Base-by-base conservation (phyloP, 225 moss, liverwort and hornwort genomes). In the Rhytidiadelphus loreus region DNA sequence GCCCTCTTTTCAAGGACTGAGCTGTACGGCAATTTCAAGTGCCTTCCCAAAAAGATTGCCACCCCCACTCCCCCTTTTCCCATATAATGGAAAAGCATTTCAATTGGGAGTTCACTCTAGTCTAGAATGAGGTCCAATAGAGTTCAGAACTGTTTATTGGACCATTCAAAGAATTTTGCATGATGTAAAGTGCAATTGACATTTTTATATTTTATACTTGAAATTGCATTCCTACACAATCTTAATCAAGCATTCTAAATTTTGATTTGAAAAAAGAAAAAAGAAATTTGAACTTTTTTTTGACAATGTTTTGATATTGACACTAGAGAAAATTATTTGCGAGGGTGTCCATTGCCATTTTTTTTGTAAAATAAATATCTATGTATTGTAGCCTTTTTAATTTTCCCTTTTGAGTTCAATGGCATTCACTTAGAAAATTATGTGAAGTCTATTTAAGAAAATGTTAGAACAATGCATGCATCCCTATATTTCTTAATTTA, bases 321-420 rank as follows among this genome's bases (percentile, higher is more conserved):
- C 6, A 53, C 14, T 35, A 14, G 22, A 50, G 2, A 52, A 28
- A 76, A 50, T 76, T 13, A 33, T 22, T 76, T 50, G 4, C 52
- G 0, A 4, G 2, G 4, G 20, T 50, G 3, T 7, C 21, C 1
- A 23, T 13, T 14, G 8, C 2, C 14, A 53, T 22, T 1, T 74
- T 48, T 48, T n/a, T n/a, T n/a, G n/a, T n/a, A n/a, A n/a, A n/a
- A n/a, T n/a, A n/a, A n/a, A n/a, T n/a, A n/a, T n/a, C n/a, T n/a
- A n/a, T 48, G 7, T 20, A 32, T 12, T 50, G 8, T 19, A 73
- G 2, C 19, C 11, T 2, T 18, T 18, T 9, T n/a, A n/a, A n/a
- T n/a, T 46, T 29, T 6, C 8, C 4, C 4, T 3, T 1, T 3
- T 8, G 69, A 69, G 8, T 41, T 41, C 4, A 39, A n/a, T 39